Percentiles rank a stretch among this genome's conserved stretches.
phyloP scores from a whole-genome alignment of 2,329 filamentous ascomycete genomes.

The Trichoderma harzianum region DNA sequence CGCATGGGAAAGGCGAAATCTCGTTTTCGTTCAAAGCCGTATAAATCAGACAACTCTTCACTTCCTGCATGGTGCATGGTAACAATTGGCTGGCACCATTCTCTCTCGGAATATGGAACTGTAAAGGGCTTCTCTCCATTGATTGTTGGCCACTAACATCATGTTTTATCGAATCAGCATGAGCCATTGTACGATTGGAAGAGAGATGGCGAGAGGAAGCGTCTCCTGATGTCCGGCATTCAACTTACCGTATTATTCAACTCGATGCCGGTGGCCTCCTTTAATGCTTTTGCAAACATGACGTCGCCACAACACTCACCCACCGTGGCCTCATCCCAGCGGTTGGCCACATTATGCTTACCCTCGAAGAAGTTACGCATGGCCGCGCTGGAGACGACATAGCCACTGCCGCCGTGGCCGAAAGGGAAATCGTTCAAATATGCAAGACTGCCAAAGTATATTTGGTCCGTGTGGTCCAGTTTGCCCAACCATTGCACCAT shows the following conservation, averaged over 20 bases:
- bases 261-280: slow-evolving; percentile 39
- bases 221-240: background rate
- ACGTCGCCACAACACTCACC: slow-evolving; percentile 51
- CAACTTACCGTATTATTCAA: slow-evolving; percentile 42
- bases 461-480: slow-evolving; percentile 41
- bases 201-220: background rate
- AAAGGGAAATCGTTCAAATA: slow-evolving; percentile 43
- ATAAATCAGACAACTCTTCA: slow-evolving; percentile 49
- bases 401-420: slow-evolving; percentile 56
- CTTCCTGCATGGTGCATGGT: slow-evolving; percentile 55
- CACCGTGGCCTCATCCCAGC: slow-evolving; percentile 42
- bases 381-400: slow-evolving; percentile 49
- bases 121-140: slow-evolving; percentile 54
- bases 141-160: slow-evolving; percentile 47
- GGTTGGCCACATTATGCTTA: slow-evolving; percentile 42
- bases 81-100: slow-evolving; percentile 55
- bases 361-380: slow-evolving; percentile 46
- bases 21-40: slow-evolving; percentile 48
- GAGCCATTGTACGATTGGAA: background rate
- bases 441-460: slow-evolving; percentile 51
- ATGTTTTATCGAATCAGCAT: background rate
- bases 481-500: slow-evolving; percentile 46
- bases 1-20: slow-evolving; percentile 35
- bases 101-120: slow-evolving; percentile 43
- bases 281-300: slow-evolving; percentile 45